These are phyloP conservation scores for Fusarium pseudonygamai DNA, from an alignment of 2,329 filamentous ascomycete genomes.

Conservation along the genomic window DNA sequence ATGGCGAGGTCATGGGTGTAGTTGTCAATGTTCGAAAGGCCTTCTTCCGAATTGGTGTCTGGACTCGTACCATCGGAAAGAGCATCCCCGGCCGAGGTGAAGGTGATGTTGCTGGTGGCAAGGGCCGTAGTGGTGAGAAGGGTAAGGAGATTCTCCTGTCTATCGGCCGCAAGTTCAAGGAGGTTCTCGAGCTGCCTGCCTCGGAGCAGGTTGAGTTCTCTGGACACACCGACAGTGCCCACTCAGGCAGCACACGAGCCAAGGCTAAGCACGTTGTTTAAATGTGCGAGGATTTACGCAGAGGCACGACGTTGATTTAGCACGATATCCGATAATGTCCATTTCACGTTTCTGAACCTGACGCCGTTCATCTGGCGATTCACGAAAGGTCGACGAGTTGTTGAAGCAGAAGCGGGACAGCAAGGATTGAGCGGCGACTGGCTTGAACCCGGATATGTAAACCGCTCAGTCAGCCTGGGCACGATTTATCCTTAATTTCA, in stretches of 20 bases:
- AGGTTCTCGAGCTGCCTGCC: conserved; percentile 81
- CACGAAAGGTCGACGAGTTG: conserved; percentile 20
- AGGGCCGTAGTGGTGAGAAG: conserved; percentile 82
- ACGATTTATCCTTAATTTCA: conserved; percentile 33
- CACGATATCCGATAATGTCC: conserved; percentile 42
- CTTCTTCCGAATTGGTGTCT: conserved; percentile 97
- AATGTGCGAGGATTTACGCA: conserved; percentile 13
- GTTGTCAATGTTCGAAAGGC: conserved; percentile 99
- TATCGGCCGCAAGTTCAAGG: conserved; percentile 93
- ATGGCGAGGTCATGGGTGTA: conserved; percentile 98
- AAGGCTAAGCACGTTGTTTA: conserved; percentile 94
- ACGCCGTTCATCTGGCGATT: conserved; percentile 24
- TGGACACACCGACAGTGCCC: conserved; percentile 93
- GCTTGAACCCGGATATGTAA: conserved; percentile 8
- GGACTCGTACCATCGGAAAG: conserved; percentile 95
- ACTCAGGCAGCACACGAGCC: conserved; percentile 91
- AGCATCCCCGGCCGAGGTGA: conserved; percentile 79
- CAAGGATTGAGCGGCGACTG: conserved; percentile 18
- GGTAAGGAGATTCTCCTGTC: conserved; percentile 83
- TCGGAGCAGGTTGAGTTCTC: conserved; percentile 91
- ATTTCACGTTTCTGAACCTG: conserved; percentile 35
- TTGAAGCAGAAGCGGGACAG: conserved; percentile 16
- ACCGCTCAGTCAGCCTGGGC: conserved; percentile 13
- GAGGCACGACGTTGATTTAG: conserved; percentile 38
- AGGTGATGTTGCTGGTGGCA: conserved; percentile 76